Evolutionary conservation across 208 protist genomes (phyloP), one percentile per base, ranked within the genome.

Genomic region (Naegleria gruberi): DNA sequence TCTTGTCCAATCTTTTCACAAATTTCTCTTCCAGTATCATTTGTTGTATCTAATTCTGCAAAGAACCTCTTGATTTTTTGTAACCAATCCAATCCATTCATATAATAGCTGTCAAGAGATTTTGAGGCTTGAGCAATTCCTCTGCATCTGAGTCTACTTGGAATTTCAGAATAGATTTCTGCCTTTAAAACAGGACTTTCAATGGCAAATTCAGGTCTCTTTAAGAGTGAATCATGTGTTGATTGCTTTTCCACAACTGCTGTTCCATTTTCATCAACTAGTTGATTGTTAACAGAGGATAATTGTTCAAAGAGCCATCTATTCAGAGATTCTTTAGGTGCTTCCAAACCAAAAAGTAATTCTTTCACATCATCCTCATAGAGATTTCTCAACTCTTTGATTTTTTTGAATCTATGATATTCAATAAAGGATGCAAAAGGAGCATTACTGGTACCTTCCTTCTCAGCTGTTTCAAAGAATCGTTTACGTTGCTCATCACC

Each of bases 131-230:
- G 81, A 40, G 42, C 44, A 15, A 45, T 4, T 8, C 17, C n/a
- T 45, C 81, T 7, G 44, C 17, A 45, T 84, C 81, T 42, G 4
- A 84, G 17, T 44, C 81, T 41, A 41, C 10, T 30, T 26, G 81
- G 81, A 46, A 84, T 45, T 84, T 84, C 81, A 45, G 81, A 84
- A 46, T 42, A 46, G n/a, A 84, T 42, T 34, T 84, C 81, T 44
- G 15, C 41, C 30, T 7, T 44, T 6, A 84, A n/a, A 2, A 84
- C 81, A 7, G 17, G 8, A 84, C 81, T 84, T 45, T 42, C 34
- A 44, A 84, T 30, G 10, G 81, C 34, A 44, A 84, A 23, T 84
- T 84, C 81, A 45, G 81, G 81, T 45, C 34, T 42, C n/a, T 45
- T 45, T 37, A 84, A 84, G 10, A 84, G 17, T 30, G 41, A 34